Base-by-base conservation (phyloP, 441 rosid species). In the Syzygium malaccense region DNA sequence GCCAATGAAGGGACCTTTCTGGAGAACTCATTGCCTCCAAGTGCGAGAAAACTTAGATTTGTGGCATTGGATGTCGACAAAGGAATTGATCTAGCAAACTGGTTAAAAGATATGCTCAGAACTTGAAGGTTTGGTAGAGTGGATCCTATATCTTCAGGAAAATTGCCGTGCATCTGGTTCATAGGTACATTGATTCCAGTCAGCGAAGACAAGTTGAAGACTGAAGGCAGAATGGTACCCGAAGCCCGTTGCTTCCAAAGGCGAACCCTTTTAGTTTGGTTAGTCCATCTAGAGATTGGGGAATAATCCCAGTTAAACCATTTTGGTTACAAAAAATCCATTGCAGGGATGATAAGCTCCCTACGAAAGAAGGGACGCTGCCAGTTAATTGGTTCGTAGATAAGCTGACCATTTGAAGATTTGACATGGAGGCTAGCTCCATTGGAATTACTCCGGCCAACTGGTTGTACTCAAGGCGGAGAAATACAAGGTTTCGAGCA, bases 111-210 rank as follows among this genome's bases (percentile, higher is more conserved):
- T 6, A 62, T 62, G 71, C 37, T 14, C 3, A 62, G 15, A 7
- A 14, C 0, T n/a, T n/a, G 37, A 62, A 62, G 71, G 37, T 62
- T 62, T 8, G 71, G 37, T 18, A 62, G 71, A 62, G 71, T 62
- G 37, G 2, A 14, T 62, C 71, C 71, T 62, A n/a, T n/a, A 14
- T 62, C 37, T 62, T 62, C 19, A 6, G 71, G 71, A 62, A 62
- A 19, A 62, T n/a, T 62, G 71, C 71, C 20, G 5, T 9, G 8
- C 1, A 62, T n/a, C 19, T 14, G 71, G 37, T 62, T 62, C 2
- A 0, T 1, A 14, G 19, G 0, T 6, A n/a, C 10, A 2, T n/a
- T 5, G 10, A 62, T 1, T 3, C 0, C 2, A 62, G 3, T 7
- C 18, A 62, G 20, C 2, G 37, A n/a, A 14, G 71, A 62, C 19